phyloP scores from a whole-genome alignment of 2,329 filamentous ascomycete species.

The Talaromyces albobiverticillius region DNA sequence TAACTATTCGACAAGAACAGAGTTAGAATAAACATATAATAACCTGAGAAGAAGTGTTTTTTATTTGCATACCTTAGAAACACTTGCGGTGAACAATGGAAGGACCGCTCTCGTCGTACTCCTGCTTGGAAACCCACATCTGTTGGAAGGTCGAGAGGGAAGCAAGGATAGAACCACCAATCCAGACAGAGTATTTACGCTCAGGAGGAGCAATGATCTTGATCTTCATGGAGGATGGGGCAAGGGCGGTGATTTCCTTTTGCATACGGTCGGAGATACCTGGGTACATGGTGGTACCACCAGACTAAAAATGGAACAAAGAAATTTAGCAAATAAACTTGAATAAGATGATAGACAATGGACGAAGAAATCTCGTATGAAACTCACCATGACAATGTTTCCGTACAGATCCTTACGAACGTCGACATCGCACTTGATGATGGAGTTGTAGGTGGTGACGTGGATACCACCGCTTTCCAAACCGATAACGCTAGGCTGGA shows the following conservation, averaged over 20 bases:
- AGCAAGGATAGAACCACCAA: constrained; percentile 99
- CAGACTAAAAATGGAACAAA: constrained; percentile 63
- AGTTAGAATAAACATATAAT: neutral
- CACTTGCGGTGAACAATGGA: constrained; percentile 99
- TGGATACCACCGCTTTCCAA: constrained; percentile 99
- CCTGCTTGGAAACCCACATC: constrained; percentile 99
- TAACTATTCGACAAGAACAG: neutral
- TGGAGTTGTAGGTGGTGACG: constrained; percentile 99
- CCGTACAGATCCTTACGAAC: constrained; percentile 99
- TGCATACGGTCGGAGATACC: constrained; percentile 99
- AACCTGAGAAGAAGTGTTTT: neutral
- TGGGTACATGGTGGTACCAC: constrained; percentile 99
- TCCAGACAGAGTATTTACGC: constrained; percentile 99
- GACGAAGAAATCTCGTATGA: neutral
- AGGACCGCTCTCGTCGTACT: constrained; percentile 99
- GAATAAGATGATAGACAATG: neutral
- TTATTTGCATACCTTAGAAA: constrained; percentile 72
- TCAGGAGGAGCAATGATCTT: constrained; percentile 99
- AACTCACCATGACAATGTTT: constrained; percentile 99
- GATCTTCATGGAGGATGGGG: constrained; percentile 99
- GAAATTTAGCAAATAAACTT: neutral
- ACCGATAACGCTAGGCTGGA: constrained; percentile 97
- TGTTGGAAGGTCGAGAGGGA: constrained; percentile 99
- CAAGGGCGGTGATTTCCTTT: constrained; percentile 99
- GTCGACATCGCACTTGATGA: constrained; percentile 99